Evolutionary conservation across 345 rosid genomes (phyloP).

Genomic region (Erodium maritimum): DNA sequence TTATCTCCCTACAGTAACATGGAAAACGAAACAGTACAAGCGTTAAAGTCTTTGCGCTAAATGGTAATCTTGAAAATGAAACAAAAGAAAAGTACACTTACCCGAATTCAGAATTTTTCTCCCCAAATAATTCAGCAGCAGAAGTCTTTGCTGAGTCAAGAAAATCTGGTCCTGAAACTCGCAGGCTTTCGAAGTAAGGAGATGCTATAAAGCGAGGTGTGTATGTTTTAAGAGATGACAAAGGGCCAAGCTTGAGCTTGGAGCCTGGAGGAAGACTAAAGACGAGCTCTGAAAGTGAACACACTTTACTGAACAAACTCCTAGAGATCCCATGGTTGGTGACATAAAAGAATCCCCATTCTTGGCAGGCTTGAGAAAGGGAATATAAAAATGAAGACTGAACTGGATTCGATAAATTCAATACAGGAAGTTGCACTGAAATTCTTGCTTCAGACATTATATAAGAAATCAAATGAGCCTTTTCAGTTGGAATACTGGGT

Average conservation of each 20-base stretch:
- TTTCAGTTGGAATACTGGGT: constrained; percentile 5
- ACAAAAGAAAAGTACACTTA: constrained; percentile 11
- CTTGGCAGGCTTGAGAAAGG: constrained; percentile 51
- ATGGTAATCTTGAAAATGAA: neutral
- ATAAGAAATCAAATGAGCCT: constrained; percentile 4
- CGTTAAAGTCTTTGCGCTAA: constrained; percentile 1
- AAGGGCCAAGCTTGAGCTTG: constrained; percentile 59
- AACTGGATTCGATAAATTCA: constrained; percentile 46
- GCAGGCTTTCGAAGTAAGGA: constrained; percentile 65
- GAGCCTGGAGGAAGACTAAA: constrained; percentile 40
- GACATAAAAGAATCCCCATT: constrained; percentile 66
- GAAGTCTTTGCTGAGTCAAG: constrained; percentile 41
- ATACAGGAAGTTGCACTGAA: constrained; percentile 45
- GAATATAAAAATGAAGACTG: constrained; percentile 27
- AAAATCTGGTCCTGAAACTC: constrained; percentile 63
- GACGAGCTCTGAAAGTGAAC: constrained; percentile 27
- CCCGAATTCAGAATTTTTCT: constrained; percentile 37
- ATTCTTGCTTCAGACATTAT: constrained; percentile 27
- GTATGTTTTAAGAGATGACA: constrained; percentile 32
- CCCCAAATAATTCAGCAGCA: constrained; percentile 33
- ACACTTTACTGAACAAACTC: constrained; percentile 24
- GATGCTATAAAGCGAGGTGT: constrained; percentile 72
- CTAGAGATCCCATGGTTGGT: constrained; percentile 55
- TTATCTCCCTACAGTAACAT: constrained; percentile 25
- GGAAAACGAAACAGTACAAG: neutral